Percentiles rank a stretch among this genome's conserved stretches.
These are phyloP conservation scores for Mortierella sp. DNA, from an alignment of 371 early-diverging fungal genomes.

Conservation along the genomic window DNA sequence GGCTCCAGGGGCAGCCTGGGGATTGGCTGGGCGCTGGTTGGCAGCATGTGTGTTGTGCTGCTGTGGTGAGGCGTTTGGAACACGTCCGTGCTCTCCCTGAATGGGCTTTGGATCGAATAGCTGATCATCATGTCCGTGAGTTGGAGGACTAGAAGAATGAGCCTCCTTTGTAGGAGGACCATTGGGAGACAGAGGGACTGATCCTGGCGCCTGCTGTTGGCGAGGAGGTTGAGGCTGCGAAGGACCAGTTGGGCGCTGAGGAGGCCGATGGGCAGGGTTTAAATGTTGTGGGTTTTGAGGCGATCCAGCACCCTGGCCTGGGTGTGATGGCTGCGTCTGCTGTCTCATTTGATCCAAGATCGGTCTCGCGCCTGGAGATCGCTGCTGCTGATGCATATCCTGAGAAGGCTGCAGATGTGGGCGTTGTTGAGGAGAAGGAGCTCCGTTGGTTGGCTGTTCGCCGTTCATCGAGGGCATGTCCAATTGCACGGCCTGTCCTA, in stretches of 20 bases:
- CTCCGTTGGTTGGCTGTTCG: conserved; percentile 5
- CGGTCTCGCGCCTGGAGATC: conserved; percentile 46
- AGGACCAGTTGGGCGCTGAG: conserved; percentile 42
- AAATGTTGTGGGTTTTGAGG: conserved; percentile 14
- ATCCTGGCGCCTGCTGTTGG: conserved; percentile 14
- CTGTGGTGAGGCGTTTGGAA: conserved; percentile 24
- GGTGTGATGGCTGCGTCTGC: conserved; percentile 16
- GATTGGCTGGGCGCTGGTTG: conserved; percentile 26
- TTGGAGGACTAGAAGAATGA: conserved; percentile 11
- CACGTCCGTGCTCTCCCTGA: conserved; percentile 19
- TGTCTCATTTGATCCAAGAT: conserved; percentile 47
- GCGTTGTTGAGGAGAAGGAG: neutral
- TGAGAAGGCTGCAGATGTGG: conserved; percentile 15
- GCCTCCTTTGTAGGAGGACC: neutral
- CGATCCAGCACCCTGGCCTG: conserved; percentile 4
- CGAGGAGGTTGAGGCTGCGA: conserved; percentile 24
- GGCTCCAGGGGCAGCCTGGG: conserved; percentile 23
- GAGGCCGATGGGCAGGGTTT: conserved; percentile 42
- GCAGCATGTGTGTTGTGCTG: conserved; percentile 24
- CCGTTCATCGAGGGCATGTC: conserved; percentile 23
- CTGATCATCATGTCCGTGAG: conserved; percentile 1
- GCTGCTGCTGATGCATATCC: conserved; percentile 23
- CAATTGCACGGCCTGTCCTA: conserved; percentile 29
- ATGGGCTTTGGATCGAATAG: neutral
- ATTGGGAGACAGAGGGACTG: conserved; percentile 26